Percentiles rank a stretch among this genome's conserved stretches.
Conservation (phyloP, 495 filamentous ascomycete genomes). For the Viridothelium virens region DNA sequence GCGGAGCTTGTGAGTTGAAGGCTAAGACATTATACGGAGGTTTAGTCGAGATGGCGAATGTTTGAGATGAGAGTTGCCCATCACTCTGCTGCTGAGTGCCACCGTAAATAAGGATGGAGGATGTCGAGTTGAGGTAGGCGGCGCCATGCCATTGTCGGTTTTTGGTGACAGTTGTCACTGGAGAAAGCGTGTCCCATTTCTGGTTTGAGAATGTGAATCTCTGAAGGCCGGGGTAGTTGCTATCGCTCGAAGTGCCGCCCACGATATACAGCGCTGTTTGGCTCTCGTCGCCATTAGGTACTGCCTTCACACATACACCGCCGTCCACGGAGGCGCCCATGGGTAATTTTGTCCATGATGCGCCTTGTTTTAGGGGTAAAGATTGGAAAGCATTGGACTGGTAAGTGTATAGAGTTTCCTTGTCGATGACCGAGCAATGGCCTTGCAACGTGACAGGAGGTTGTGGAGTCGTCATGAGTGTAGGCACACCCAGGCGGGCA, state of each 20-base stretch:
- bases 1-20: constrained; percentile 46
- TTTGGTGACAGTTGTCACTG: constrained; percentile 49
- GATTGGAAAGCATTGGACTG: constrained; percentile 68
- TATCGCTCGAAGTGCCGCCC: constrained; percentile 56
- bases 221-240: constrained; percentile 66
- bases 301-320: constrained; percentile 65
- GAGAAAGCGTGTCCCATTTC: constrained; percentile 63
- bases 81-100: constrained; percentile 54
- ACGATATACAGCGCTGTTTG: constrained; percentile 70
- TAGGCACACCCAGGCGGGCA: not conserved
- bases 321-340: constrained; percentile 62
- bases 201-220: constrained; percentile 68
- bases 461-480: constrained; percentile 28
- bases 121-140: constrained; percentile 60
- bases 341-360: constrained; percentile 58
- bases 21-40: constrained; percentile 53
- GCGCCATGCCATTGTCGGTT: constrained; percentile 69
- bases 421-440: constrained; percentile 73
- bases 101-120: constrained; percentile 72
- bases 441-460: constrained; percentile 59
- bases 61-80: constrained; percentile 54
- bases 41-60: constrained; percentile 61
- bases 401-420: constrained; percentile 82
- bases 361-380: constrained; percentile 58
- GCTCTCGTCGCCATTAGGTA: constrained; percentile 45